Base-by-base conservation (phyloP, 169 alveolate species). In the Plasmodium adleri region DNA sequence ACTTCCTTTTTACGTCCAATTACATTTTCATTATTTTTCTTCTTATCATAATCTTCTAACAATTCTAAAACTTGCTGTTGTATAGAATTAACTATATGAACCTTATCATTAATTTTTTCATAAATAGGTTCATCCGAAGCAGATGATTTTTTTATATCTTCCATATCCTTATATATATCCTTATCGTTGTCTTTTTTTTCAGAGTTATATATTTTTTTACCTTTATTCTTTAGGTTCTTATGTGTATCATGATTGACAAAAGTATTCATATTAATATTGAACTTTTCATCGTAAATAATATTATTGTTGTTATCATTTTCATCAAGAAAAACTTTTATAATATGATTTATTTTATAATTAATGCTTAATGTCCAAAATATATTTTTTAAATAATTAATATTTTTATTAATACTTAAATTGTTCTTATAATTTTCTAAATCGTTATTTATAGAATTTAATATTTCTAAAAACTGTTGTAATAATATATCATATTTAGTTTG, bases 311-410 rank as follows among this genome's bases (percentile, higher is more conserved):
- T 15, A 13, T 59, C 50, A 59, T 70, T 86, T 62, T 70, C 92
- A 15, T 86, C 87, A 17, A 86, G 58, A 32, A 86, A 86, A 22
- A 72, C 10, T 52, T 86, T 52, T 15, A 86, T 72, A 7, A 86
- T 86, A 72, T 86, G 54, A 71, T 86, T 86, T 9, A 86, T 72
- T 56, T 86, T 86, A 54, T 86, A 86, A 52, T 86, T 86, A 70
- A 86, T 86, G 47, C 87, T 86, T 43, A 86, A 64, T 8, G 72
- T 67, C 92, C 92, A 86, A 71, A 86, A 86, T 12, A 86, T 86
- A 60, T 86, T 70, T 72, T 86, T 86, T 45, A 86, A 66, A 72
- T 86, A 86, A 62, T 86, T 86, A 24, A 86, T 47, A 73, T 64
- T 70, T 54, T 86, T 86, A 15, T 45, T 72, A 15, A 71, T 60